These are phyloP conservation scores for Ogataea nonfermentans DNA, from an alignment of 805 yeast species.

Conservation along the genomic window DNA sequence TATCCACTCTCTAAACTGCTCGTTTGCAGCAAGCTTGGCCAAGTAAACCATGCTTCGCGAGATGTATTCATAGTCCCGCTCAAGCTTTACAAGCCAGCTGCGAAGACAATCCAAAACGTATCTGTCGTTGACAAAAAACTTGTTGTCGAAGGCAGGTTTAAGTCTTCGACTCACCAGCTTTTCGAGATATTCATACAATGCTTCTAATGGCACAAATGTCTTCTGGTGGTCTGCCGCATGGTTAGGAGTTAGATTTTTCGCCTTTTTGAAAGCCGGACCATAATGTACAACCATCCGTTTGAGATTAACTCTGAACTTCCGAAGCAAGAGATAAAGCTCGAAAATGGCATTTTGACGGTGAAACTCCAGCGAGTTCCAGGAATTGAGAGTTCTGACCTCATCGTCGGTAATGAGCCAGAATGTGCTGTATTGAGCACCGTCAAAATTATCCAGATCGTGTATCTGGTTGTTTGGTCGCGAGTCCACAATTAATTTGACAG, in stretches of 20 bases:
- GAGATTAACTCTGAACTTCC: constrained; percentile 27
- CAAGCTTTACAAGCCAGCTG: constrained; percentile 30
- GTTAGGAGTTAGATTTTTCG: constrained; percentile 20
- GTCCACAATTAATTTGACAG: constrained; percentile 25
- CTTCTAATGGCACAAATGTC: constrained; percentile 29
- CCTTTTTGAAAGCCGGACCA: constrained; percentile 27
- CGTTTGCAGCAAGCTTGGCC: constrained; percentile 28
- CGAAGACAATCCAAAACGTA: constrained; percentile 25
- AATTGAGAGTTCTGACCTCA: constrained; percentile 20
- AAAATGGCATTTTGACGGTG: constrained; percentile 32
- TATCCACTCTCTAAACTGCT: constrained; percentile 28
- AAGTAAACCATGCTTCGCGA: constrained; percentile 32
- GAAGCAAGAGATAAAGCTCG: constrained; percentile 28
- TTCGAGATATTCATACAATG: constrained; percentile 27
- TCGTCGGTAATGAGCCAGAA: constrained; percentile 31
- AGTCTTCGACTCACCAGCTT: constrained; percentile 24
- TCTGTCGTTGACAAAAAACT: constrained; percentile 29
- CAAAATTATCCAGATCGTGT: constrained; percentile 25
- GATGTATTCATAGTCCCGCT: constrained; percentile 26
- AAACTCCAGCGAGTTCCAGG: constrained; percentile 30
- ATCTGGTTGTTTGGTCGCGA: constrained; percentile 27
- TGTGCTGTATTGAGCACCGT: constrained; percentile 25
- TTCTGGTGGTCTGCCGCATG: constrained; percentile 25
- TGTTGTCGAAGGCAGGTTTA: constrained; percentile 30
- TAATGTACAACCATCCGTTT: constrained; percentile 29